A percentile compares a stretch with the other conserved stretches of the same genome.
Conservation (phyloP, 2,329 filamentous ascomycete species). For the Thielaviopsis musarum region DNA sequence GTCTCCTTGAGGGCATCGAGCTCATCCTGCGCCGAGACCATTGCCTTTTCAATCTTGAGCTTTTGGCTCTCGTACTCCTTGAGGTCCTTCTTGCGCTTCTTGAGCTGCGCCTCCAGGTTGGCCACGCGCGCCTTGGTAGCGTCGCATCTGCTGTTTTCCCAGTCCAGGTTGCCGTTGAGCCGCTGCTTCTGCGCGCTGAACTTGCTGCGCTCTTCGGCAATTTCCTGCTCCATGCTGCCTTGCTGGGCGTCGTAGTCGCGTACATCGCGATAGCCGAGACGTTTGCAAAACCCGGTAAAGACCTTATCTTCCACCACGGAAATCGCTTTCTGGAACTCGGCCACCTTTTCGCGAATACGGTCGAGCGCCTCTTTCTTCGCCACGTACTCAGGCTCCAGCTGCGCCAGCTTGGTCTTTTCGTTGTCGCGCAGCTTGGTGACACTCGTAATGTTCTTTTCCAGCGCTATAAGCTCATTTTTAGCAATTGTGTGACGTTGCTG, state of each 20-base stretch:
- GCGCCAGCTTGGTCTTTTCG: conserved; percentile 53
- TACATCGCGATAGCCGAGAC: conserved; percentile 75
- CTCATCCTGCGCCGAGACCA: conserved; percentile 58
- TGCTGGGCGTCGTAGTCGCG: conserved; percentile 89
- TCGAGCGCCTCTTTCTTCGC: conserved; percentile 55
- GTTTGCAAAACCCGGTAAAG: conserved; percentile 70
- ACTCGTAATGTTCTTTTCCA: conserved; percentile 69
- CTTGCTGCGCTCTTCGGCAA: conserved; percentile 67
- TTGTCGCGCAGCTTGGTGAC: conserved; percentile 69
- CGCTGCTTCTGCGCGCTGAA: conserved; percentile 73
- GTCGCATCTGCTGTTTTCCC: conserved; percentile 34
- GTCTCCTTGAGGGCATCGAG: conserved; percentile 59
- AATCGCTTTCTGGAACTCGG: conserved; percentile 45
- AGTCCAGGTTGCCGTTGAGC: conserved; percentile 43
- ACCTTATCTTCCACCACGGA: conserved; percentile 74
- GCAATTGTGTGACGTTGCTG: conserved; percentile 58
- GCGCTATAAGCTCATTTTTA: conserved; percentile 58
- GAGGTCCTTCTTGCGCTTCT: conserved; percentile 52
- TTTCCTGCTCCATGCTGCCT: conserved; percentile 80
- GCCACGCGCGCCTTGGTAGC: conserved; percentile 53
- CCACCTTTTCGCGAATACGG: conserved; percentile 31
- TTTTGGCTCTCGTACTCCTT: conserved; percentile 56
- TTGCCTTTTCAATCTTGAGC: conserved; percentile 52
- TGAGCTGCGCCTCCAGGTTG: conserved; percentile 46
- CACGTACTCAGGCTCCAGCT: conserved; percentile 61